These are phyloP conservation scores for Clavispora carvajalis DNA, from an alignment of 805 yeast genomes.

Conservation along the genomic window DNA sequence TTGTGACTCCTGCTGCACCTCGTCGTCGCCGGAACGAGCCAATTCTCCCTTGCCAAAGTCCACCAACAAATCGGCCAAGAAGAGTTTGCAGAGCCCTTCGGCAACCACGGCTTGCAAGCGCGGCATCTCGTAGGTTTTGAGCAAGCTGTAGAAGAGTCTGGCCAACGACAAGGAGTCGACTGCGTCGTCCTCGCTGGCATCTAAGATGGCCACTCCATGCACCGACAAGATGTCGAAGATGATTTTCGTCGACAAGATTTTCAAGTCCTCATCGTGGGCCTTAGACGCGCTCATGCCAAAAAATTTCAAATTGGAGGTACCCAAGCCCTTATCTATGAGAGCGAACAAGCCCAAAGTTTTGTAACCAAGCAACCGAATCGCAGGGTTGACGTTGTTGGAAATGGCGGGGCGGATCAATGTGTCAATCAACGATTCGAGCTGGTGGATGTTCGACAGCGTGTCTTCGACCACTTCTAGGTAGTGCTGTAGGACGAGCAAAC, in stretches of 20 bases:
- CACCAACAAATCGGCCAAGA: slow-evolving; percentile 67
- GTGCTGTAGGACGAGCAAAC: slow-evolving; percentile 63
- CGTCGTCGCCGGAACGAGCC: slow-evolving; percentile 14
- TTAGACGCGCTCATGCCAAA: slow-evolving; percentile 67
- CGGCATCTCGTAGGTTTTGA: slow-evolving; percentile 53
- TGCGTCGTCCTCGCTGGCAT: slow-evolving; percentile 42
- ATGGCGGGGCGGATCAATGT: slow-evolving; percentile 79
- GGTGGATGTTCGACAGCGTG: slow-evolving; percentile 58
- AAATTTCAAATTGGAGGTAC: slow-evolving; percentile 57
- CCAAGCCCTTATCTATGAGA: slow-evolving; percentile 57
- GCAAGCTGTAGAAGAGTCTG: slow-evolving; percentile 61
- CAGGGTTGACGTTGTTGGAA: slow-evolving; percentile 39
- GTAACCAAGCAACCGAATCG: slow-evolving; percentile 59
- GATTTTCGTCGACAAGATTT: slow-evolving; percentile 58
- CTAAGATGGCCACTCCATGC: slow-evolving; percentile 68
- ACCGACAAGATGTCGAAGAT: slow-evolving; percentile 74
- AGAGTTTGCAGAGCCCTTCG: slow-evolving; percentile 79
- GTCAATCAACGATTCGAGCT: slow-evolving; percentile 64
- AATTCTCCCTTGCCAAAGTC: slow-evolving; percentile 32
- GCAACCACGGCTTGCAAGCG: slow-evolving; percentile 75
- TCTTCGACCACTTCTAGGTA: slow-evolving; percentile 64
- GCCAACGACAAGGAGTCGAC: slow-evolving; percentile 65
- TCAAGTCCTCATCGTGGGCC: slow-evolving; percentile 54
- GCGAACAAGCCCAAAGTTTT: slow-evolving; percentile 78
- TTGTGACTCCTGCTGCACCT: slow-evolving; percentile 26